Evolutionary conservation across 2,329 filamentous ascomycete species (phyloP), one percentile per base, ranked within the genome.

Genomic region (Paraphoma chrysanthemicola): DNA sequence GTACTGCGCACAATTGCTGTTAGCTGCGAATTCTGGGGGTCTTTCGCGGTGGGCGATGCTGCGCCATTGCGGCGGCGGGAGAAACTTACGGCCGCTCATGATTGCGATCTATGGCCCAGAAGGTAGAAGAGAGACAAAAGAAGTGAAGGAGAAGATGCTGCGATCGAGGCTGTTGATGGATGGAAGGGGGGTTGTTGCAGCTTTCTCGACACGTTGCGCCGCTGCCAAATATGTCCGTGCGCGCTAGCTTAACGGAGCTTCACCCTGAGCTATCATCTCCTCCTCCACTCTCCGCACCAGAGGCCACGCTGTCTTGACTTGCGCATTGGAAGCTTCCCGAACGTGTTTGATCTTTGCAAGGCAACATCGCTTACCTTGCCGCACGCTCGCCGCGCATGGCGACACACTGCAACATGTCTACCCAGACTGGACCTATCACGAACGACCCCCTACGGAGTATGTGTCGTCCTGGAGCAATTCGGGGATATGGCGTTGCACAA

Each of bases 1-100:
- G 93, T 83, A 99, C 94, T 98, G 68, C 61, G 62, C 44, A 53
- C 58, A 56, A 60, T 60, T 47, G 38, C 54, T 61, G 64, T 73
- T 64, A 71, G 72, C 58, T 56, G 31, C 57, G 28, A 17, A 48
- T 41, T 51, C 46, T 31, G 7, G 41, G 56, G 48, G 59, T 4
- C 33, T 14, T 50, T 48, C 57, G 57, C 57, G 56, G 60, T 59
- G 42, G 23, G 44, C 41, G 23, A 51, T 44, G 61, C 48, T 60
- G 49, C 48, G 62, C 57, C 59, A 69, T 69, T 70, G 70, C 44
- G 58, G 52, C 46, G 73, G 68, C 60, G 48, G 62, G 61, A 63
- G 48, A 53, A 58, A 84, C 83, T 82, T 78, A 86, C 83, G 80
- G 78, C 83, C 83, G 78, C 83, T 85, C 83, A 86, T 86, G 74